Conservation (phyloP, 1,284 basidiomycete genomes). For the Xerocomus nothofagi region DNA sequence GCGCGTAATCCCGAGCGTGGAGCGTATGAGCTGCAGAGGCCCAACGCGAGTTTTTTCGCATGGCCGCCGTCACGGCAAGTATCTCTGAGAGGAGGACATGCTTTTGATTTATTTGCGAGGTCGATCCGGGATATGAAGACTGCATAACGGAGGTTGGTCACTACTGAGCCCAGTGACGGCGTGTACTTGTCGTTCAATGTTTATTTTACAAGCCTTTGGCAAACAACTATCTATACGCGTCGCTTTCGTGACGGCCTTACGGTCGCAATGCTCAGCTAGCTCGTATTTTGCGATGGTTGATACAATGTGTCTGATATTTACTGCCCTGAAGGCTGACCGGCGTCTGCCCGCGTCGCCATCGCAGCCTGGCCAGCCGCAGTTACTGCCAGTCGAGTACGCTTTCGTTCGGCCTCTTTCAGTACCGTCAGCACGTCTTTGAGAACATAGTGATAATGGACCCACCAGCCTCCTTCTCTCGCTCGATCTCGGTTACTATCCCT, state of each 20-base stretch:
- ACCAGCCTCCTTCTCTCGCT: conserved; percentile 95
- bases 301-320: conserved; percentile 26
- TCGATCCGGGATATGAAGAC: conserved; percentile 13
- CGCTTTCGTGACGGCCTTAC: background rate
- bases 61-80: conserved; percentile 88
- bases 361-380: conserved; percentile 77
- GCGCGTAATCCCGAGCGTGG: conserved; percentile 57
- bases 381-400: conserved; percentile 72
- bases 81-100: conserved; percentile 90
- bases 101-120: conserved; percentile 48
- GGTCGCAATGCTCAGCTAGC: background rate
- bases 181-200: conserved; percentile 17
- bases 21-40: conserved; percentile 66
- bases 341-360: conserved; percentile 63
- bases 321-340: conserved; percentile 41
- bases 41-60: conserved; percentile 97
- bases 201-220: conserved; percentile 20
- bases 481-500: conserved; percentile 86
- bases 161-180: background rate
- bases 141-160: conserved; percentile 15
- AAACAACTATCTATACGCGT: conserved; percentile 21
- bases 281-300: conserved; percentile 10
- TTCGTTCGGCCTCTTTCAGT: conserved; percentile 92
- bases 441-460: conserved; percentile 28
- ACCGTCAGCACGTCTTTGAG: conserved; percentile 75